These are phyloP conservation scores for Aspergillus transmontanensis DNA, from an alignment of 2,329 filamentous ascomycete species.

Conservation along the genomic window DNA sequence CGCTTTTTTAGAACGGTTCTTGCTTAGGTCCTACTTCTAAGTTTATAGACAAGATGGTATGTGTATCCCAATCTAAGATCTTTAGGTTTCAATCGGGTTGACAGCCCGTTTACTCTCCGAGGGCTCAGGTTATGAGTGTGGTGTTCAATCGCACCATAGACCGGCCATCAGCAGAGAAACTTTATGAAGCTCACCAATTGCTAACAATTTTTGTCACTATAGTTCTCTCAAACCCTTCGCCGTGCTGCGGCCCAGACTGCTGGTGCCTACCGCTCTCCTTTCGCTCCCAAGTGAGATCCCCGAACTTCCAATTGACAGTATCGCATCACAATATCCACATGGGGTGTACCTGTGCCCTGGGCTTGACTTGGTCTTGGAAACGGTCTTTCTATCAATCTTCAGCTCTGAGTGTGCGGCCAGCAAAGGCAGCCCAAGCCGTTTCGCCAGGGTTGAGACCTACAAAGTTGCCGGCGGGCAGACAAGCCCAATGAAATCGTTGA, in stretches of 20 bases:
- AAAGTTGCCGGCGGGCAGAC: neutral
- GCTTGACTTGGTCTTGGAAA: too few species aligned
- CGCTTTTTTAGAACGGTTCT: conserved; percentile 30
- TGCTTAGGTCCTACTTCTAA: conserved; percentile 26
- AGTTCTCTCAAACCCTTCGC: conserved; percentile 40
- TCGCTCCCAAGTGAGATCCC: conserved; percentile 58
- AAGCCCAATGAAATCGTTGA: neutral
- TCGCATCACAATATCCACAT: neutral
- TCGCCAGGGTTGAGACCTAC: neutral
- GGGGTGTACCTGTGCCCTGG: neutral
- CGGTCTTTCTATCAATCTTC: neutral
- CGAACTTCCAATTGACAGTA: neutral
- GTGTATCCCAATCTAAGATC: conserved; percentile 8
- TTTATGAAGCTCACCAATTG: conserved; percentile 12
- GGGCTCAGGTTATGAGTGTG: neutral
- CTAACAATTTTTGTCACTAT: conserved; percentile 16
- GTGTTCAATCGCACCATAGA: neutral
- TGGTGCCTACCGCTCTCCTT: conserved; percentile 56
- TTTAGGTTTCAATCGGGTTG: neutral
- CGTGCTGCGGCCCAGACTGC: conserved; percentile 40
- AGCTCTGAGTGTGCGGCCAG: neutral
- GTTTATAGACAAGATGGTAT: conserved; percentile 34
- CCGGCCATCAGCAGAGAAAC: neutral
- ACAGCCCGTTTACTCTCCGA: neutral
- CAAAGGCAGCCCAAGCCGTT: neutral